Evolutionary conservation across 257 asterid species (phyloP).

Genomic region (Leptodermis oblonga): DNA sequence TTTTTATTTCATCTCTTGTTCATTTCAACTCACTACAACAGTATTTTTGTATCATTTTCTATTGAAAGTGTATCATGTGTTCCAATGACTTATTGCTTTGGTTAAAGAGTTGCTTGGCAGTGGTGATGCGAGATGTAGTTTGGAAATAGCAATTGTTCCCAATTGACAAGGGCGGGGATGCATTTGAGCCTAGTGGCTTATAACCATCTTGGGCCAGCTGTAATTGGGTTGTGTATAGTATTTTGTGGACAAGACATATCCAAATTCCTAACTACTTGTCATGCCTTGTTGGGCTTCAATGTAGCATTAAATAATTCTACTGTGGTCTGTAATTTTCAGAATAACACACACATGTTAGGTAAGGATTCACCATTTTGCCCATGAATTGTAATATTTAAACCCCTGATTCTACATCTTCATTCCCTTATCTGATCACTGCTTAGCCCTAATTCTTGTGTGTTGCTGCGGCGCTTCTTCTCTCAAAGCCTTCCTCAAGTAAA

Average conservation of each 20-base stretch:
- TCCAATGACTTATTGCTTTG: neutral
- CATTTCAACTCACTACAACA: neutral
- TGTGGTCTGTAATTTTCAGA: neutral
- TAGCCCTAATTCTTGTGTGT: neutral
- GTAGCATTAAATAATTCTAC: neutral
- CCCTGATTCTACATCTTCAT: neutral
- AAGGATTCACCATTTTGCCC: neutral
- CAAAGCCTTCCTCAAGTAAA: constrained; percentile 7
- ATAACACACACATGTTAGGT: neutral
- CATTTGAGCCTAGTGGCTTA: neutral
- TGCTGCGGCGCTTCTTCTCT: neutral
- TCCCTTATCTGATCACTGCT: too few relatives aligned
- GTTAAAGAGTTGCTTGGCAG: neutral
- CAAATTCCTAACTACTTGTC: neutral
- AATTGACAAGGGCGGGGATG: neutral
- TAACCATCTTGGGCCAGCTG: neutral
- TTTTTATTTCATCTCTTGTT: neutral
- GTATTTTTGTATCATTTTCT: neutral
- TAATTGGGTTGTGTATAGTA: neutral
- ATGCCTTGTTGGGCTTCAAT: neutral
- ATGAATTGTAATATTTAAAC: neutral
- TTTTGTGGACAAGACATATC: neutral
- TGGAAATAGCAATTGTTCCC: neutral
- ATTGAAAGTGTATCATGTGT: too few relatives aligned
- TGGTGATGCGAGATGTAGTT: neutral